A percentile compares a stretch with the other conserved stretches of the same genome.
These are phyloP conservation scores for Ceratocystis smalleyi DNA, from an alignment of 2,329 filamentous ascomycete species.

Conservation along the genomic window DNA sequence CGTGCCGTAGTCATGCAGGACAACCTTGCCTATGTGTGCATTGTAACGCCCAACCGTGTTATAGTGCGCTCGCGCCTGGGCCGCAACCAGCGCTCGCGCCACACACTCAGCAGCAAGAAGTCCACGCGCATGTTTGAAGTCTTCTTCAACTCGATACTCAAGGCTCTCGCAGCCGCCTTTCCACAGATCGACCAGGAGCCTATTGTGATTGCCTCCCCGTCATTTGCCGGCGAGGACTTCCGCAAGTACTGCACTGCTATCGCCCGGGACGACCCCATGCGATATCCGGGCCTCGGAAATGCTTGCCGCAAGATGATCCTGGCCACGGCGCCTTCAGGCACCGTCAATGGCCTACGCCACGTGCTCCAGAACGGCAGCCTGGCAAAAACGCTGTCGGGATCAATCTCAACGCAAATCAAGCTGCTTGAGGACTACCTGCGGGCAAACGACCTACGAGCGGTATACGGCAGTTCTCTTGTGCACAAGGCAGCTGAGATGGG, in stretches of 20 bases:
- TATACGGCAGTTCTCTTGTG: constrained; percentile 76
- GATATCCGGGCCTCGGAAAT: constrained; percentile 52
- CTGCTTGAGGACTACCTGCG: constrained; percentile 59
- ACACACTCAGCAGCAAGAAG: constrained; percentile 28
- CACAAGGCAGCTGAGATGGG: constrained; percentile 71
- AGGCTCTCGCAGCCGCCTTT: constrained; percentile 59
- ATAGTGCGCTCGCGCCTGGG: constrained; percentile 55
- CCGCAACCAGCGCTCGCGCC: constrained; percentile 38
- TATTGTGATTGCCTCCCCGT: constrained; percentile 72
- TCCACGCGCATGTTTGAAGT: constrained; percentile 25
- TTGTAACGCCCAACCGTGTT: constrained; percentile 67
- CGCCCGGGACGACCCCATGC: constrained; percentile 22
- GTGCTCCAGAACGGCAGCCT: constrained; percentile 72
- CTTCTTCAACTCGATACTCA: constrained; percentile 10
- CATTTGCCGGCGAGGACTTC: constrained; percentile 72
- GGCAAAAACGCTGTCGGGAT: constrained; percentile 18
- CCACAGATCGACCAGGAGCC: constrained; percentile 65
- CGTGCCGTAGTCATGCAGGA: constrained; percentile 93
- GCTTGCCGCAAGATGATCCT: constrained; percentile 51
- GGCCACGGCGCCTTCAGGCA: constrained; percentile 71
- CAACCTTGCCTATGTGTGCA: constrained; percentile 64
- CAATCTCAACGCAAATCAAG: background rate
- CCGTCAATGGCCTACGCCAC: constrained; percentile 76
- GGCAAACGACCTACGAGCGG: constrained; percentile 72
- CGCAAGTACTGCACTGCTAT: constrained; percentile 50